These are phyloP conservation scores for Aphanocladium album DNA, from an alignment of 2,329 filamentous ascomycete species.

Conservation along the genomic window DNA sequence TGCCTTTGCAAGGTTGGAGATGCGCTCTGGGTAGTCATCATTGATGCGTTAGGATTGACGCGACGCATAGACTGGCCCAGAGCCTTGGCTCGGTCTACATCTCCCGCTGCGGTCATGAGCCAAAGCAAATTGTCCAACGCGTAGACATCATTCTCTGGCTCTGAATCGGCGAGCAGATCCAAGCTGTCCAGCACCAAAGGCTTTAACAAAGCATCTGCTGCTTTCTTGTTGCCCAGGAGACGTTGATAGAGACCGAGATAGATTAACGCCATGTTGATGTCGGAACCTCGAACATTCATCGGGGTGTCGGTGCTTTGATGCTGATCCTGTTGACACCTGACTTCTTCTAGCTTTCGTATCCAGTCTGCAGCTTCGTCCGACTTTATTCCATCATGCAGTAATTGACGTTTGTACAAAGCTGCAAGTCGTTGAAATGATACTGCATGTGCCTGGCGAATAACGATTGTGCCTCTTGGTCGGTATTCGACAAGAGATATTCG, in stretches of 20 bases:
- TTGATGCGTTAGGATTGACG: constrained; percentile 26
- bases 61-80: constrained; percentile 36
- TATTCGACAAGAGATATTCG: constrained; percentile 33
- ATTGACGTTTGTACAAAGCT: constrained; percentile 31
- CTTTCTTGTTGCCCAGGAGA: constrained; percentile 22
- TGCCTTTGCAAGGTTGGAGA: constrained; percentile 24
- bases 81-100: constrained; percentile 31
- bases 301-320: constrained; percentile 37
- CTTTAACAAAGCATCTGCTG: constrained; percentile 26
- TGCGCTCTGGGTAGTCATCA: constrained; percentile 22
- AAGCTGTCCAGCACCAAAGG: constrained; percentile 33
- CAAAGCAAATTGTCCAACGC: constrained; percentile 37
- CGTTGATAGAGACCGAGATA: constrained; percentile 36
- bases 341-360: constrained; percentile 30
- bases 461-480: constrained; percentile 34
- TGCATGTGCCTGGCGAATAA: constrained; percentile 34
- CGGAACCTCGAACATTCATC: constrained; percentile 34
- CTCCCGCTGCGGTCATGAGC: constrained; percentile 33
- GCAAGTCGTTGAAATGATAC: constrained; percentile 37
- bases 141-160: constrained; percentile 37
- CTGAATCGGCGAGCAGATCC: constrained; percentile 34
- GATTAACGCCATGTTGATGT: constrained; percentile 37
- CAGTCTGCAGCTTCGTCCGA: constrained; percentile 25
- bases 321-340: constrained; percentile 31
- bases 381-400: constrained; percentile 24